Conservation (phyloP, 768 basidiomycete species). For the Amylocystis lapponica region DNA sequence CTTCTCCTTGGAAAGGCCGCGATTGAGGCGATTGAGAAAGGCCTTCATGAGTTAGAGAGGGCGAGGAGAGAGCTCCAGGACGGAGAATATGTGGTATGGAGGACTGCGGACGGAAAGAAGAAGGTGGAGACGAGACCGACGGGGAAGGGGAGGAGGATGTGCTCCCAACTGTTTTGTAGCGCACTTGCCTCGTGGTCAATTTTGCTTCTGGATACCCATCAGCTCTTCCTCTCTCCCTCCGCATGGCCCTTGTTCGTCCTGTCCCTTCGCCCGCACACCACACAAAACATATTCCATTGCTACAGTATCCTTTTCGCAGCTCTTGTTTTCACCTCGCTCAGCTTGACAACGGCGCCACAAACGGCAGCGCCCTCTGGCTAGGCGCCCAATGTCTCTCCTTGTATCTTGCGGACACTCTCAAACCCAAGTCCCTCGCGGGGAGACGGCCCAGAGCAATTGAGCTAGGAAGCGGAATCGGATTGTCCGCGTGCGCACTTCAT, state of each 20-base stretch:
- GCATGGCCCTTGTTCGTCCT: conserved; percentile 26
- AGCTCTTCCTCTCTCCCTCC: too few species aligned
- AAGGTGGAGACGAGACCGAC: conserved; percentile 14
- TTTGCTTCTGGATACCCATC: not conserved
- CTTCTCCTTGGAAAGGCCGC: conserved; percentile 55
- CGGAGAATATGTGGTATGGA: conserved; percentile 11
- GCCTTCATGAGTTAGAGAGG: conserved; percentile 61
- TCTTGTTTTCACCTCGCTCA: conserved; percentile 47
- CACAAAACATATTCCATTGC: conserved; percentile 55
- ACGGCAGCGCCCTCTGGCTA: conserved; percentile 84
- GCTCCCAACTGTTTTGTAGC: too few species aligned
- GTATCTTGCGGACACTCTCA: conserved; percentile 45
- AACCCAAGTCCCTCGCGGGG: conserved; percentile 11
- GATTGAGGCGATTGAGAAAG: conserved; percentile 71
- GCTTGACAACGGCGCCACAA: conserved; percentile 55
- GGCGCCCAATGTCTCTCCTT: conserved; percentile 69
- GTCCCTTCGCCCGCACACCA: too few species aligned
- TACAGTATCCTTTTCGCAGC: conserved; percentile 38
- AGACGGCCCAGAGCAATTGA: conserved; percentile 51
- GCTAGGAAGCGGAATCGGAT: conserved; percentile 78
- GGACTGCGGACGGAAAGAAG: conserved; percentile 11
- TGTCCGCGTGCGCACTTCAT: conserved; percentile 54
- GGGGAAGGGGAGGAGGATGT: not conserved
- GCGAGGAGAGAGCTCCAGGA: conserved; percentile 8
- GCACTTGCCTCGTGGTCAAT: conserved; percentile 12